Evolutionary conservation across 2,329 filamentous ascomycete species (phyloP), one percentile per base, ranked within the genome.

Genomic region (Daldinia sp.): DNA sequence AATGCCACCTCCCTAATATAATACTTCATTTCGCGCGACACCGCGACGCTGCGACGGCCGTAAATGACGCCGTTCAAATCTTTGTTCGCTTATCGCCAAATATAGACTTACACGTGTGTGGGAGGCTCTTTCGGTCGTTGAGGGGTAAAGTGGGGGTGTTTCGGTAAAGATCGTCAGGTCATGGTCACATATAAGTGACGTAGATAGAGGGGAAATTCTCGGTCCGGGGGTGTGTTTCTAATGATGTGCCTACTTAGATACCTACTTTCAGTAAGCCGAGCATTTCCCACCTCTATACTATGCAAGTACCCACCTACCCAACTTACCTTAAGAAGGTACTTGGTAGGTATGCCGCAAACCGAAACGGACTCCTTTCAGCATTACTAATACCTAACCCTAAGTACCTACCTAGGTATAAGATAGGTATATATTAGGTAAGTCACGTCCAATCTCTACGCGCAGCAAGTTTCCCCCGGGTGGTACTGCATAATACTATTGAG

Each of bases 141-240:
- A 68, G 65, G 68, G 68, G 68, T 65, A 70, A 59, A 61, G 62
- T 63, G 63, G 68, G 60, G 53, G 37, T 7, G 46, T 63, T 64
- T 59, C 44, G 62, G 68, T 63, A 65, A 66, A 50, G 65, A 68
- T 70, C 68, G 65, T 71, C 68, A 71, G 68, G 68, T 68, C 65
- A 66, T 68, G 56, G 60, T 55, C 56, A 68, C 68, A 70, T 68
- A 68, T 23, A 33, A 30, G 68, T 71, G 68, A 71, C 68, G 68
- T 71, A 68, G 62, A n/a, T 50, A 41, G 37, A 23, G 18, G 46
- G 57, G 18, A 20, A 48, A 42, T 48, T 67, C 33, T 65, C 58
- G 68, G 58, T 18, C 60, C 37, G 53, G 50, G 50, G 64, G 64
- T 50, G 56, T 67, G 60, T 67, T 13, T 55, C 23, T 62, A 28